Percentiles rank a stretch among this genome's conserved stretches.
Evolutionary conservation across 768 basidiomycete species (phyloP).

Genomic region (Xanthoconium purpureum): DNA sequence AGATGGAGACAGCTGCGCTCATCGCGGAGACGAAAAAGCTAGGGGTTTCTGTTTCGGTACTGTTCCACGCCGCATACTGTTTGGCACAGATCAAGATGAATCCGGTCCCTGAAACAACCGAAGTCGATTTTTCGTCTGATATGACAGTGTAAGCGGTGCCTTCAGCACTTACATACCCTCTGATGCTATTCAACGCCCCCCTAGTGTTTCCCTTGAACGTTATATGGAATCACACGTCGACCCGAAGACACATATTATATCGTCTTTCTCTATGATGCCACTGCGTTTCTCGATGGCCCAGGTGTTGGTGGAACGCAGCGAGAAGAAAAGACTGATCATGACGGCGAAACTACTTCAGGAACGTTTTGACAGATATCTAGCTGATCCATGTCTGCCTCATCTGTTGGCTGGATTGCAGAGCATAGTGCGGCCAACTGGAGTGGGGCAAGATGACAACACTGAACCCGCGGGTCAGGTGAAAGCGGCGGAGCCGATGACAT

Average conservation of each 20-base stretch:
- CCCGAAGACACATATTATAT: slow-evolving; percentile 18
- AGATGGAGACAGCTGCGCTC: slow-evolving; percentile 11
- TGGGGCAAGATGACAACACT: neutral
- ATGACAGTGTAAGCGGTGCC: slow-evolving; percentile 7
- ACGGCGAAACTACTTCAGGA: slow-evolving; percentile 14
- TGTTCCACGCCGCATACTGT: slow-evolving; percentile 25
- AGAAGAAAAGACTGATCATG: slow-evolving; percentile 11
- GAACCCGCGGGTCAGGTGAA: neutral
- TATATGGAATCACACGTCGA: slow-evolving; percentile 17
- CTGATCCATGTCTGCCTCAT: slow-evolving; percentile 16
- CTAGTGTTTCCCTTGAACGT: slow-evolving; percentile 18
- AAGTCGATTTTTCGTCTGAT: slow-evolving; percentile 15
- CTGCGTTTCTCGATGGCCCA: slow-evolving; percentile 16
- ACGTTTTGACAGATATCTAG: slow-evolving; percentile 8
- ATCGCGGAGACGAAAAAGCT: slow-evolving; percentile 6
- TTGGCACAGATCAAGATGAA: slow-evolving; percentile 23
- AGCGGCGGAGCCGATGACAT: neutral
- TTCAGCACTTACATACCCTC: neutral
- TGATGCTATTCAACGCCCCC: neutral
- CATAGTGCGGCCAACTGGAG: neutral
- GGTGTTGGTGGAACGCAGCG: slow-evolving; percentile 3
- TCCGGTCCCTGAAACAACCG: slow-evolving; percentile 9
- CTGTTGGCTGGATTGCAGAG: neutral
- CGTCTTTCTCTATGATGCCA: slow-evolving; percentile 13
- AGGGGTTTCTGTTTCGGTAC: slow-evolving; percentile 10